Evolutionary conservation across 2,329 filamentous ascomycete genomes (phyloP).

Genomic region (Alternaria triticimaculans): DNA sequence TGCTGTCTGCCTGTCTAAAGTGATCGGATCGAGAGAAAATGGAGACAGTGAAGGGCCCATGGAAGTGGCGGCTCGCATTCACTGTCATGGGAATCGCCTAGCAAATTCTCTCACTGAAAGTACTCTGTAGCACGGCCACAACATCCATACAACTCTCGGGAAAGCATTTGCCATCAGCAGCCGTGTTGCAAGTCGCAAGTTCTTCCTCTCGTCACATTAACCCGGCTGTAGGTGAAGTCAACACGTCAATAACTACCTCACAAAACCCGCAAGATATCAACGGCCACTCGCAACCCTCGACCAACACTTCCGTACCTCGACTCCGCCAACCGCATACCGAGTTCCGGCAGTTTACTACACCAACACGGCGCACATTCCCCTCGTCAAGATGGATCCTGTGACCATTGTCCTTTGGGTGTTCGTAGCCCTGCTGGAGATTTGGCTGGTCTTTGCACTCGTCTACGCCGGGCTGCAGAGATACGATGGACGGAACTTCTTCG

Average conservation of each 20-base stretch:
- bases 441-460: constrained; percentile 13
- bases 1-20: background rate
- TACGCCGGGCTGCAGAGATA: constrained; percentile 9
- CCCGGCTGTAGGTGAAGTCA: background rate
- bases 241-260: background rate
- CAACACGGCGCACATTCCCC: background rate
- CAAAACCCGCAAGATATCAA: background rate
- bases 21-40: background rate
- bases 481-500: constrained; percentile 2
- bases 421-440: constrained; percentile 5
- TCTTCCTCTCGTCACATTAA: background rate
- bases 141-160: background rate
- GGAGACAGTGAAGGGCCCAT: background rate
- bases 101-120: background rate
- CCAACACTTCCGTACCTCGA: background rate
- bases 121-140: background rate
- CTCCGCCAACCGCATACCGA: no score
- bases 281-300: background rate
- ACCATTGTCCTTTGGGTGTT: constrained; percentile 1
- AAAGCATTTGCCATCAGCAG: background rate
- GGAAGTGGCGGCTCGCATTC: background rate
- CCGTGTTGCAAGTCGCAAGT: background rate
- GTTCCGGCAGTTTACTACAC: background rate
- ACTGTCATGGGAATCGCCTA: background rate
- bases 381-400: background rate